Evolutionary conservation across 1,139 yeast species (phyloP).

Genomic region (Martiniozyma asiatica): DNA sequence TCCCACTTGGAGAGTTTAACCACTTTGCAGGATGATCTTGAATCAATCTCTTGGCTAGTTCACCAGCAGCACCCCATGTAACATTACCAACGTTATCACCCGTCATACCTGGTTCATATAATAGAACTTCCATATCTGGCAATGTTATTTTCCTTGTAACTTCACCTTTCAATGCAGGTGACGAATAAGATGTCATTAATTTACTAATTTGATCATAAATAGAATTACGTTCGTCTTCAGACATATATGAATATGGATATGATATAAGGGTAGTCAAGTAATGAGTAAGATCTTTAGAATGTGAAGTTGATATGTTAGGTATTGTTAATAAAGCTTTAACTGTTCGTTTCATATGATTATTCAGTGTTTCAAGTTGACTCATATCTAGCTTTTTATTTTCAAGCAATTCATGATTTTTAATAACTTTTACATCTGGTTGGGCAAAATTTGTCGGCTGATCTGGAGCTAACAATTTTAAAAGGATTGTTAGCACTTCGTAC

Average conservation of each 20-base stretch:
- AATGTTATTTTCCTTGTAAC: conserved; percentile 26
- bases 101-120: conserved; percentile 79
- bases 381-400: background rate
- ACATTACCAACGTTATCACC: conserved; percentile 81
- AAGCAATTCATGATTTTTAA: background rate
- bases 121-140: conserved; percentile 22
- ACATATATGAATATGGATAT: conserved; percentile 41
- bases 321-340: conserved; percentile 4
- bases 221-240: conserved; percentile 25
- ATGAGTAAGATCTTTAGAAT: conserved; percentile 26
- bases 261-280: conserved; percentile 63
- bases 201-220: conserved; percentile 47
- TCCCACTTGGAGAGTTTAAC: conserved; percentile 10
- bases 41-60: conserved; percentile 47
- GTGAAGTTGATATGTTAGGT: conserved; percentile 5
- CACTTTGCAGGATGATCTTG: conserved; percentile 12
- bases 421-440: conserved; percentile 2
- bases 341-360: conserved; percentile 1
- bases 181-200: conserved; percentile 72
- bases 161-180: conserved; percentile 76
- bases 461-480: conserved; percentile 41
- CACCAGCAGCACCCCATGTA: conserved; percentile 90
- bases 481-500: conserved; percentile 28
- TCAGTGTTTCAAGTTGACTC: background rate
- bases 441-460: conserved; percentile 46